Conservation (phyloP, 2,329 filamentous ascomycete genomes). For the Curvularia verruculosa region DNA sequence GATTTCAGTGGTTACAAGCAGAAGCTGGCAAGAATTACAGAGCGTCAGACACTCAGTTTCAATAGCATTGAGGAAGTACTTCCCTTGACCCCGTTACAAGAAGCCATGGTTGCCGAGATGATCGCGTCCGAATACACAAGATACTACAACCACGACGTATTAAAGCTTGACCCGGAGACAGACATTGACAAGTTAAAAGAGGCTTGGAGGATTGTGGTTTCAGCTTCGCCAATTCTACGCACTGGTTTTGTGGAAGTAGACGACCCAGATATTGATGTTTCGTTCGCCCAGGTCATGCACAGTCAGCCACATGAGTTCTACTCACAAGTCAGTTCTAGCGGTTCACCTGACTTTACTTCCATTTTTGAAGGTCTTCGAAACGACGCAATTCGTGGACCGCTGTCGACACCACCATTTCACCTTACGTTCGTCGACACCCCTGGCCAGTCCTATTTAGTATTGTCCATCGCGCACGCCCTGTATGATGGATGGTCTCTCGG, state of each 20-base stretch:
- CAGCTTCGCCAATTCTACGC: constrained; percentile 71
- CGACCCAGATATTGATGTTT: constrained; percentile 61
- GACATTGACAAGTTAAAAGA: constrained; percentile 62
- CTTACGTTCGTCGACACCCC: constrained; percentile 49
- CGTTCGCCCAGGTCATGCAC: constrained; percentile 64
- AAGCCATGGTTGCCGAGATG: constrained; percentile 86
- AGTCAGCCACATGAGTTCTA: constrained; percentile 44
- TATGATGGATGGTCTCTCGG: constrained; percentile 88
- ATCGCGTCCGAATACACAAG: constrained; percentile 71
- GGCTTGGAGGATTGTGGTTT: constrained; percentile 68
- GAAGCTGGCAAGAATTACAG: constrained; percentile 51
- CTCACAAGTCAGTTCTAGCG: constrained; percentile 27
- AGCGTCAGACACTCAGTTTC: constrained; percentile 42
- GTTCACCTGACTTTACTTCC: constrained; percentile 36
- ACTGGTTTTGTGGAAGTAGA: constrained; percentile 74
- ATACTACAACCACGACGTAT: constrained; percentile 86
- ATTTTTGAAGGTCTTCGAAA: constrained; percentile 45
- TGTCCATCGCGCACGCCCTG: constrained; percentile 84
- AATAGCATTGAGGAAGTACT: constrained; percentile 64
- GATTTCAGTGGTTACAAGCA: constrained; percentile 29
- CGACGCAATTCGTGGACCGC: constrained; percentile 33
- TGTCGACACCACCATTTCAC: constrained; percentile 35
- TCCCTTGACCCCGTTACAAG: constrained; percentile 82
- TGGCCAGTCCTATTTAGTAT: constrained; percentile 53
- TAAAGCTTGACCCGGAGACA: constrained; percentile 63